Evolutionary conservation across 306 rosid genomes (phyloP).

Genomic region (Trifolium dubium): DNA sequence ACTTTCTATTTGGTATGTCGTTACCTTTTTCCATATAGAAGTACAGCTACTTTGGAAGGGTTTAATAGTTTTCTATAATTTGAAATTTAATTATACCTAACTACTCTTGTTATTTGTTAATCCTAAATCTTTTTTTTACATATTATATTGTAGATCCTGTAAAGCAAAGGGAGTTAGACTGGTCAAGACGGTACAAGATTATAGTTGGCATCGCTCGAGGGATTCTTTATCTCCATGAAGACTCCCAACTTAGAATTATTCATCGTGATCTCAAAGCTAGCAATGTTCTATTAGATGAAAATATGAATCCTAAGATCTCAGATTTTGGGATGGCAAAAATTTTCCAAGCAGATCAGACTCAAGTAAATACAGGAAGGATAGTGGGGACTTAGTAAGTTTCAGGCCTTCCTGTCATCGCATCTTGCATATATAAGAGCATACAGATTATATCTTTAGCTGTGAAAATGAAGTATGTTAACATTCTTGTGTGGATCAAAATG

Average conservation of each 20-base stretch:
- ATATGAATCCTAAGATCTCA: constrained; percentile 66
- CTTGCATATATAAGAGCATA: not conserved
- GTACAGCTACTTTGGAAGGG: not conserved
- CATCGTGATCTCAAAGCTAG: constrained; percentile 77
- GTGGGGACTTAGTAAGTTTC: constrained; percentile 74
- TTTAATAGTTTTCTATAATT: not conserved
- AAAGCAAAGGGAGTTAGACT: constrained; percentile 50
- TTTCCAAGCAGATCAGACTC: constrained; percentile 49
- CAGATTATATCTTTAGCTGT: not conserved
- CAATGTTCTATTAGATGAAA: constrained; percentile 57
- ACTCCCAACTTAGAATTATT: constrained; percentile 62
- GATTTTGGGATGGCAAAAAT: constrained; percentile 80
- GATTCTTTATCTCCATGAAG: constrained; percentile 68
- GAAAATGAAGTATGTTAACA: not conserved
- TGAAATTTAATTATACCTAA: not conserved
- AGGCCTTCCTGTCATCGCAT: not conserved
- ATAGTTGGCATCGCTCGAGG: constrained; percentile 67
- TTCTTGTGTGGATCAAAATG: not conserved
- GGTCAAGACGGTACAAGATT: constrained; percentile 59
- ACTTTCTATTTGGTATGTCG: constrained; percentile 54
- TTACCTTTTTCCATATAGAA: constrained; percentile 20
- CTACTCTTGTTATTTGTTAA: not conserved
- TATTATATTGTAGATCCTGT: constrained; percentile 41
- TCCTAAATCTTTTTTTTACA: constrained; percentile 17
- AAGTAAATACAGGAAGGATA: constrained; percentile 52